Base-by-base conservation (phyloP, 208 protist species). In the Angomonas deanei region DNA sequence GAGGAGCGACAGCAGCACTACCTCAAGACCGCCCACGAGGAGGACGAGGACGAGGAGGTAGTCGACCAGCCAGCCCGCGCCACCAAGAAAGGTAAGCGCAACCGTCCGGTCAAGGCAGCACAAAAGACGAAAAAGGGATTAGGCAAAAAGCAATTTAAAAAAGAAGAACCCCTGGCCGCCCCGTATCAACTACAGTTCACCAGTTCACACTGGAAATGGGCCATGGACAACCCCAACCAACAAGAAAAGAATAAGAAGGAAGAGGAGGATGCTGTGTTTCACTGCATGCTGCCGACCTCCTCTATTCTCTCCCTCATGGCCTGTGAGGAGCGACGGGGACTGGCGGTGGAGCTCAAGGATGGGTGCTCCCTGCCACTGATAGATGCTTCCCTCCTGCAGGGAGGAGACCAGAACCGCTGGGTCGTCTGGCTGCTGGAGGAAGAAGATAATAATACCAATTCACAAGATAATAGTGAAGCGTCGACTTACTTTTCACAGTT, bases 141-240 rank as follows among this genome's bases (percentile, higher is more conserved):
- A 5, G n/a, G 10, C 5, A 13, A 72, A 68, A 19, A 31, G 30
- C 17, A 21, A 27, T 24, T 4, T n/a, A 34, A 34, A 31, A 32
- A 56, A 28, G 10, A 34, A 31, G 6, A 56, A 6, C 10, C 10
- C 47, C n/a, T n/a, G 47, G n/a, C 8, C 31, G 65, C 63, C 38
- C 17, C 61, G 1, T 24, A 58, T 27, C 59, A 56, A 32, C 53
- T 93, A 28, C 63, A 50, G 19, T 84, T 88, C 57, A 86, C 84
- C 10, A 31, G 53, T 1, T 76, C 76, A 15, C 82, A 93, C 57
- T 77, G 81, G 68, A 79, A 81, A 34, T 93, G 87, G 84, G 64
- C 46, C 4, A 87, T 89, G 82, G 31, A 47, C 24, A 42, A n/a
- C 34, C 10, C 2, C 11, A 19, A 67, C 3, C n/a, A n/a, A n/a